Conservation (phyloP, 2,329 filamentous ascomycete genomes). For the Akanthomyces dipterigenus region DNA sequence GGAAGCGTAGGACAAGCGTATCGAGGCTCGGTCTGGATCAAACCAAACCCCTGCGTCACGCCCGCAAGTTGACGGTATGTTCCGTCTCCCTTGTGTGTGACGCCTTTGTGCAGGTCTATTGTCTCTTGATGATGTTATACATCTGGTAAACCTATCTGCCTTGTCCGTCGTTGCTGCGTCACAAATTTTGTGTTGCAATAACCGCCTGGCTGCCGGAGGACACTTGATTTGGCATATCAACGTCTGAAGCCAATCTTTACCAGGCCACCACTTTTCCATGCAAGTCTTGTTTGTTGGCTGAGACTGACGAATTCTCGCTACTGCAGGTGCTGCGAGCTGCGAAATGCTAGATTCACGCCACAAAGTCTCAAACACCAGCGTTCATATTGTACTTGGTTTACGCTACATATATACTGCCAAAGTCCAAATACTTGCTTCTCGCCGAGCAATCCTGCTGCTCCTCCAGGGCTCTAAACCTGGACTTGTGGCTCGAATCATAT, state of each 20-base stretch:
- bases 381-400: constrained; percentile 1
- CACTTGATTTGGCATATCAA: constrained; percentile 3
- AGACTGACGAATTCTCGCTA: neutral
- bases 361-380: neutral
- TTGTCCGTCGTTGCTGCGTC: constrained; percentile 21
- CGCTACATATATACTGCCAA: constrained; percentile 7
- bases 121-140: constrained; percentile 29
- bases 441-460: constrained; percentile 12
- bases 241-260: neutral
- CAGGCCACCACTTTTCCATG: neutral
- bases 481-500: constrained; percentile 4
- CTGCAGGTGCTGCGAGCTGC: neutral
- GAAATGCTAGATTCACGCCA: neutral
- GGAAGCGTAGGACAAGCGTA: neutral
- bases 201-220: constrained; percentile 26
- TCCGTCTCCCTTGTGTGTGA: neutral
- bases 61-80: constrained; percentile 9
- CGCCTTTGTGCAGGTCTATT: neutral
- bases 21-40: neutral
- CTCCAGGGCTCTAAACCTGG: neutral
- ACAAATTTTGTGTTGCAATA: constrained; percentile 13
- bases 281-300: neutral
- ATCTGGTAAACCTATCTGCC: constrained; percentile 37
- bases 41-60: neutral
- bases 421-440: neutral